A percentile compares a stretch with the other conserved stretches of the same genome.
Conservation (phyloP, 345 rosid species). For the Passiflora organensis region DNA sequence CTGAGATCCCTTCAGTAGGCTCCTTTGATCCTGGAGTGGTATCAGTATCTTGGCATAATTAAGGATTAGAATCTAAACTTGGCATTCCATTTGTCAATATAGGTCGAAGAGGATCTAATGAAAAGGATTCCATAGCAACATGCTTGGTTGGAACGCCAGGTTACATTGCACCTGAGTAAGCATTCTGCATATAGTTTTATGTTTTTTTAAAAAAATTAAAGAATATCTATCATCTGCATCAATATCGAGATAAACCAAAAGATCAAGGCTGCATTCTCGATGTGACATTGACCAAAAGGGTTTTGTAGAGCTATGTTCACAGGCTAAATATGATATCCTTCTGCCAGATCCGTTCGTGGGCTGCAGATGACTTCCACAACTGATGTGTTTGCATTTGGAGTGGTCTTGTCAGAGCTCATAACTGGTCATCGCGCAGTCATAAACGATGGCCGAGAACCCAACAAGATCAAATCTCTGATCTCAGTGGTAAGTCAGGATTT, state of each 20-base stretch:
- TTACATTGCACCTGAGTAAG: slow-evolving; percentile 38
- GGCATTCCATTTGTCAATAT: no score
- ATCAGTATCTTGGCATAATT: no score
- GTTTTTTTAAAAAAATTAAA: background rate
- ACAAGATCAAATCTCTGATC: slow-evolving; percentile 18
- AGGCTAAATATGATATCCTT: background rate
- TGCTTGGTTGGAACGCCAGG: slow-evolving; percentile 36
- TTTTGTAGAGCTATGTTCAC: no score
- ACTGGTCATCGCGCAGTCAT: slow-evolving; percentile 30
- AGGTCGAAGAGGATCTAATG: slow-evolving; percentile 30
- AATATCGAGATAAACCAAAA: no score
- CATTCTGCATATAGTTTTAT: background rate
- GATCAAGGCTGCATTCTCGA: no score
- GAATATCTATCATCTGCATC: background rate
- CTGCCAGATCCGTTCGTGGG: slow-evolving; percentile 24
- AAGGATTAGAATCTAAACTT: no score
- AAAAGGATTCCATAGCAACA: slow-evolving; percentile 24
- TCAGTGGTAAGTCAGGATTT: slow-evolving; percentile 22
- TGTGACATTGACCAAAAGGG: no score
- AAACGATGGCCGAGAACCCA: slow-evolving; percentile 21
- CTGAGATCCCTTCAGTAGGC: no score
- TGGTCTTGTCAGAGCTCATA: slow-evolving; percentile 37
- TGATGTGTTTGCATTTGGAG: slow-evolving; percentile 41
- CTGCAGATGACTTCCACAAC: slow-evolving; percentile 32
- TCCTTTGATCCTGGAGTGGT: no score